Evolutionary conservation across 345 rosid species (phyloP).

Genomic region (Cardamine occulta): DNA sequence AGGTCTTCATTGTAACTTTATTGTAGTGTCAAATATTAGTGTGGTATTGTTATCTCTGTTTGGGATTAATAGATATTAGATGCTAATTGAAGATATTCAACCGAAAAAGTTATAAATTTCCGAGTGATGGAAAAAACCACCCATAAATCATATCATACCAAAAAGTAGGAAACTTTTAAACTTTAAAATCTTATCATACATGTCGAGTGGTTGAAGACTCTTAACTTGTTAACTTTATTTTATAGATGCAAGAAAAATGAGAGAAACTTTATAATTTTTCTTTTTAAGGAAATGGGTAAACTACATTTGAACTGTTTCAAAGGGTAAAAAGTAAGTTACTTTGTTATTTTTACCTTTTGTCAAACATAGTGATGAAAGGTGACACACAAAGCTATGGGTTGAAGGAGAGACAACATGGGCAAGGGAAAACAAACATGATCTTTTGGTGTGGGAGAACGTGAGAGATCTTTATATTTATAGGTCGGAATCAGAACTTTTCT

Average conservation of each 20-base stretch:
- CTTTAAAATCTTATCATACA: not conserved
- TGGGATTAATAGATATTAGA: not conserved
- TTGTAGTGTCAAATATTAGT: slow-evolving; percentile 32
- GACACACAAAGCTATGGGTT: slow-evolving; percentile 25
- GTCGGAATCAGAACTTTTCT: slow-evolving; percentile 59
- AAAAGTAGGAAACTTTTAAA: slow-evolving; percentile 12
- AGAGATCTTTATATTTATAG: slow-evolving; percentile 31
- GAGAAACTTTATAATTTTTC: not conserved
- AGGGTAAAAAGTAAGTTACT: not conserved
- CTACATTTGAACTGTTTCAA: not conserved
- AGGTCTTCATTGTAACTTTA: slow-evolving; percentile 16
- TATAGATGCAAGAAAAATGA: not conserved
- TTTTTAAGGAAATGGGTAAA: not conserved
- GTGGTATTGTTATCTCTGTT: not conserved
- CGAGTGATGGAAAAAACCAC: slow-evolving; percentile 9
- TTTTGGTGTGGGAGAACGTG: slow-evolving; percentile 10
- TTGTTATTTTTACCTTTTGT: not conserved
- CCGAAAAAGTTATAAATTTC: not conserved
- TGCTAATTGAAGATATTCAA: not conserved
- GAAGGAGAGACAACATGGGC: slow-evolving; percentile 12
- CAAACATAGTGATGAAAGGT: slow-evolving; percentile 15
- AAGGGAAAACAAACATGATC: slow-evolving; percentile 1
- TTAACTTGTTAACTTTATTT: slow-evolving; percentile 3
- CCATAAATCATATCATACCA: not conserved
- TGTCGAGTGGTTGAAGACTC: slow-evolving; percentile 5